Evolutionary conservation across 305 asterid genomes (phyloP), one percentile per base, ranked within the genome.

Genomic region (Fraxinus dipetala): DNA sequence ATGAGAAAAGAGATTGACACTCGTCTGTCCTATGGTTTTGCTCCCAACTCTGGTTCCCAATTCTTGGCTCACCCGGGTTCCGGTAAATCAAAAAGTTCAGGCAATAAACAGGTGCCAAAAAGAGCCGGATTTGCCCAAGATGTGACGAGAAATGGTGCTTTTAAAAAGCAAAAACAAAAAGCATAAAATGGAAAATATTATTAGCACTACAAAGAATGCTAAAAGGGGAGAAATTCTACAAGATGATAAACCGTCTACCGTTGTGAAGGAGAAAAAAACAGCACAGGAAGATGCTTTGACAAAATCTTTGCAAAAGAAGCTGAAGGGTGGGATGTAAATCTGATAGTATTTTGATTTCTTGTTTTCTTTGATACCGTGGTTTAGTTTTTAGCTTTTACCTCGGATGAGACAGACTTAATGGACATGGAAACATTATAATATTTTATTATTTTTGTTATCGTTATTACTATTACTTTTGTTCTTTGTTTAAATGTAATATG

Each of bases 61-160:
- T 96, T 94, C 83, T 85, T 94, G 91, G 94, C 98, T 83, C 92
- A 90, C 83, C 97, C 89, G 70, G 87, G 87, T 73, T 85, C 92
- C 24, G 59, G 72, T 72, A 89, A 88, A 80, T 18, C 59, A 2
- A 89, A 79, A 81, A 90, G 84, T 78, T 81, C 87, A 5, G 91
- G 89, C 83, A 83, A 70, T 59, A 90, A 89, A 82, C 85, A 84
- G 78, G 75, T 78, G 30, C 80, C 88, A 35, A 89, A 78, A 78
- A 78, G 85, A 79, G 84, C 81, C 75, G 87, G 87, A 13, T 80
- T 84, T 72, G 43, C 73, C 78, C 81, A 76, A 79, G 83, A 75
- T 76, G 82, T 69, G 20, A 7, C 18, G 3, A 77, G 51, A n/a
- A 86, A 78, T 48, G 84, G 78, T 79, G 77, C 51, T 79, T 81